phyloP scores from a whole-genome alignment of 306 rosid genomes.

The Prunus armeniaca region DNA sequence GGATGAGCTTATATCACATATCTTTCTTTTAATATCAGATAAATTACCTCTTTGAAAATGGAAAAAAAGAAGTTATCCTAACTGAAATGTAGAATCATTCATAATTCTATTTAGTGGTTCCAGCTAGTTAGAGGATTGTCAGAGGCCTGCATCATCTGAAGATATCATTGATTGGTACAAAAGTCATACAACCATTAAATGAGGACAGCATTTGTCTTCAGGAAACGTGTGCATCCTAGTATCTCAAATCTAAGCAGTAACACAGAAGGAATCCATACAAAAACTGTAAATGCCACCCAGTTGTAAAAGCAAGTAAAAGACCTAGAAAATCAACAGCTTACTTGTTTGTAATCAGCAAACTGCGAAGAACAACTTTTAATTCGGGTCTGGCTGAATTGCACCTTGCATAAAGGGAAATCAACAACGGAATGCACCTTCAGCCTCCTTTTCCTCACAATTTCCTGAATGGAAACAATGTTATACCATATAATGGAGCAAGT shows the following conservation, averaged over 20 bases:
- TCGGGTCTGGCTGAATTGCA: slow-evolving; percentile 35
- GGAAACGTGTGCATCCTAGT: not conserved
- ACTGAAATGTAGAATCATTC: not conserved
- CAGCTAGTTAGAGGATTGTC: not conserved
- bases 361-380: slow-evolving; percentile 38
- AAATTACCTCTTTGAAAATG: not conserved
- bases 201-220: not conserved
- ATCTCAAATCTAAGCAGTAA: not conserved
- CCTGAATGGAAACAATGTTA: slow-evolving; percentile 35
- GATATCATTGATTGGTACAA: not conserved
- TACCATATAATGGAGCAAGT: not conserved
- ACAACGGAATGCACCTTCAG: slow-evolving; percentile 57
- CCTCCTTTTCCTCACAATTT: slow-evolving; percentile 48
- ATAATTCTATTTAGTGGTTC: not conserved
- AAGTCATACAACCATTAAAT: not conserved
- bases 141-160: not conserved
- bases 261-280: not conserved
- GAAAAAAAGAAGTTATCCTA: not conserved
- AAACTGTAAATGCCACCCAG: not conserved
- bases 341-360: slow-evolving; percentile 61
- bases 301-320: slow-evolving; percentile 1
- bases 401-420: slow-evolving; percentile 44
- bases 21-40: not conserved
- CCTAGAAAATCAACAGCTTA: slow-evolving; percentile 40
- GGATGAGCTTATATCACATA: not conserved